Evolutionary conservation across 176 grass and related monocot genomes (phyloP).

Genomic region (Oryza nivara): DNA sequence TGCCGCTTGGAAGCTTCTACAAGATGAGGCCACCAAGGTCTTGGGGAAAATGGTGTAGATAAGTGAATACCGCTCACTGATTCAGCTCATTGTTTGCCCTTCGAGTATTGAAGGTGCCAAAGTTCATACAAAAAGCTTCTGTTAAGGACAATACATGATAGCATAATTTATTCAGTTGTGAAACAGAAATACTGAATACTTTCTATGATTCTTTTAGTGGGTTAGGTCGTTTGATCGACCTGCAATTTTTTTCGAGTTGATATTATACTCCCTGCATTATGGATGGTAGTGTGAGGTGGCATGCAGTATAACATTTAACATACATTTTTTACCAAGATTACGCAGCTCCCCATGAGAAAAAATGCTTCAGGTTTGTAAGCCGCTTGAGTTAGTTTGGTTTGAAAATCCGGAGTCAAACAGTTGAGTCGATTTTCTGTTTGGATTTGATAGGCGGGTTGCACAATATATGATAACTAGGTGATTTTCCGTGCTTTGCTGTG

Average conservation of each 20-base stretch:
- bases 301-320: not conserved
- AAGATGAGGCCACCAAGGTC: slow-evolving; percentile 52
- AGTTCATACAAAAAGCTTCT: not conserved
- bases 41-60: slow-evolving; percentile 30
- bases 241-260: not conserved
- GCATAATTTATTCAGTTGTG: not conserved
- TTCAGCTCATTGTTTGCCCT: not conserved
- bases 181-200: not conserved
- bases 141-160: not conserved
- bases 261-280: not conserved
- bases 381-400: too few relatives aligned
- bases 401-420: too few relatives aligned
- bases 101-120: not conserved
- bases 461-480: too few relatives aligned
- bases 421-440: too few relatives aligned
- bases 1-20: slow-evolving; percentile 72
- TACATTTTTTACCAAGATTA: not conserved
- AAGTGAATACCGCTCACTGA: not conserved
- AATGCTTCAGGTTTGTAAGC: too few relatives aligned
- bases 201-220: not conserved
- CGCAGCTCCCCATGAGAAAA: too few relatives aligned
- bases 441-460: too few relatives aligned
- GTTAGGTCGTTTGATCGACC: not conserved
- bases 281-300: not conserved
- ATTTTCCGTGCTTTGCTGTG: too few relatives aligned